Evolutionary conservation across 1,284 basidiomycete species (phyloP), one percentile per base, ranked within the genome.

Genomic region (Neolentinus lepideus): DNA sequence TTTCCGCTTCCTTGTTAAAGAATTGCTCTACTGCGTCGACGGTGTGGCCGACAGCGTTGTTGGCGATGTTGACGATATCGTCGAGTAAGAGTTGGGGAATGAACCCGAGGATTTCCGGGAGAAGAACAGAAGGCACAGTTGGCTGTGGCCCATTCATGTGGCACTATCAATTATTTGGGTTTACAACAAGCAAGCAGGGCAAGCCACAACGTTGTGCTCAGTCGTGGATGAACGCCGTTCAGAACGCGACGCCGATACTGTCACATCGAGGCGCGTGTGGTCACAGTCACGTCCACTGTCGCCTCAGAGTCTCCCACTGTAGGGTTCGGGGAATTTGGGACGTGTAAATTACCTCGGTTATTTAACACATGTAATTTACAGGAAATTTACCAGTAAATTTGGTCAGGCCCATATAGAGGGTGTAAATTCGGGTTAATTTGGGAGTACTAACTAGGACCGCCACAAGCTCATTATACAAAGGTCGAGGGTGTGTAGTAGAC

Each of bases 21-120:
- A 50, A 29, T n/a, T 79, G 79, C 63, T 90, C 85, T 73, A 89
- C 80, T 46, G 84, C 87, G 58, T 88, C 85, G 27, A 88, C 81
- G 8, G 83, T 81, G 60, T 85, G 81, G 31, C 80, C 78, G 22
- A 87, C 81, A 1, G 83, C 79, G 59, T 88, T 81, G 61, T 88
- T 84, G 0, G 81, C 82, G 50, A 77, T 77, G 69, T 84, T 83
- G 60, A 85, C 80, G 47, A 85, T 80, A 59, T 86, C 84, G 66
- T 87, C 84, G 2, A 87, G 77, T 4, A 87, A 71, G 29, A 85
- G 76, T 59, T 87, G 85, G 1, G 84, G 85, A 0, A 83, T 80
- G 61, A 85, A 86, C 3, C 80, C 81, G 8, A 87, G 75, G 12
- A 85, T 75, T 64, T 87, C 85, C 0, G 83, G 79, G 1, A 86